Evolutionary conservation across 352 stramenopile genomes (phyloP), one percentile per base, ranked within the genome.

Genomic region (Phytopythium helicoides): DNA sequence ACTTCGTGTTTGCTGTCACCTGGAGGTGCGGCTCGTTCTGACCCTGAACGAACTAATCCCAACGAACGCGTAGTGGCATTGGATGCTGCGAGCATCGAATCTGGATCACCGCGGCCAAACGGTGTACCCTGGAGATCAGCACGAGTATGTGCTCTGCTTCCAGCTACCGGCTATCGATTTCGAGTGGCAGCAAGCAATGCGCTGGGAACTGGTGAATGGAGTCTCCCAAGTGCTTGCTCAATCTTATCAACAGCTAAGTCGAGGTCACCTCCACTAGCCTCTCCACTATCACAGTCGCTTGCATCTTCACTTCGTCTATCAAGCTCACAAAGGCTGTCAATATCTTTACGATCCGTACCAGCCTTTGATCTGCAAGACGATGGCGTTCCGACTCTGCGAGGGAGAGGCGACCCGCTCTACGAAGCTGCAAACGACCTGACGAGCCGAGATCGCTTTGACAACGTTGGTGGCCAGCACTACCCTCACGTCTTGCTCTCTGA

Each of bases 181-280:
- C 79, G 76, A 9, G 64, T 90, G 33, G 79, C 81, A 0, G 84
- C 79, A 3, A 76, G 85, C 39, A 92, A 92, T 56, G 46, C 44
- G n/a, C 57, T 91, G 26, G 77, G 81, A 22, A 53, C 60, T n/a
- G 66, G 79, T 2, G 14, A 53, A 9, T 91, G 81, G 74, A 92
- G 73, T 36, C 41, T 58, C 3, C 49, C 53, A 2, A 89, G 79
- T 26, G 54, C 58, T 18, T 56, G 68, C 8, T 50, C 78, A 18
- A 23, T 44, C 9, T 52, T 62, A 23, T 33, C 38, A 0, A 14
- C 4, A 3, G 22, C 44, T 10, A 4, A n/a, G 0, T 14, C 18
- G 1, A 3, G 25, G 16, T 26, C 44, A 10, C 44, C 44, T 0
- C 44, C 28, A 9, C 28, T 50, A 16, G 60, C 42, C 34, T 46